A percentile compares a stretch with the other conserved stretches of the same genome.
These are phyloP conservation scores for Neurospora tetraspora DNA, from an alignment of 495 filamentous ascomycete genomes.

Conservation along the genomic window DNA sequence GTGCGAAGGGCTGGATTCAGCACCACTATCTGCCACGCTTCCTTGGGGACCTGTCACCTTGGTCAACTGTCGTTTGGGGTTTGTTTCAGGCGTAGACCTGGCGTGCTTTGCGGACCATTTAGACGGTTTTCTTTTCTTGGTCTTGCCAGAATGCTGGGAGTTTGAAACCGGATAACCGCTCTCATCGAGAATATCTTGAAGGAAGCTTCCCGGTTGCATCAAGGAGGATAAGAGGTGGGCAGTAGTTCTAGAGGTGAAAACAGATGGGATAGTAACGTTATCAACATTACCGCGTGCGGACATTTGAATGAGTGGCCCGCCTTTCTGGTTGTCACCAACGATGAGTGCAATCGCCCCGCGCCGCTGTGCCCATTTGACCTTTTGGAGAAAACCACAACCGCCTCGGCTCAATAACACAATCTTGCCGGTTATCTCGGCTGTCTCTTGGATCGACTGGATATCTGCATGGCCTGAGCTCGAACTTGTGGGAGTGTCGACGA, in stretches of 20 bases:
- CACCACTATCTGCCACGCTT: background rate
- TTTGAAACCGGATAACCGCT: slow-evolving; percentile 38
- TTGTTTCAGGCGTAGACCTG: slow-evolving; percentile 9
- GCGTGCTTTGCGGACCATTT: slow-evolving; percentile 13
- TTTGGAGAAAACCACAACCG: slow-evolving; percentile 93
- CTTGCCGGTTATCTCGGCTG: slow-evolving; percentile 88
- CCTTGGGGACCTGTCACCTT: slow-evolving; percentile 7
- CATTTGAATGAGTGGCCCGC: slow-evolving; percentile 88
- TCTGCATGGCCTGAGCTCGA: slow-evolving; percentile 62
- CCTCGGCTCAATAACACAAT: slow-evolving; percentile 83
- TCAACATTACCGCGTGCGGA: slow-evolving; percentile 91
- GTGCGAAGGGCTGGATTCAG: slow-evolving; percentile 2
- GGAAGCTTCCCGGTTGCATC: slow-evolving; percentile 57
- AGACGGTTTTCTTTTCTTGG: slow-evolving; percentile 30
- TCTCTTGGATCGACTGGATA: slow-evolving; percentile 90
- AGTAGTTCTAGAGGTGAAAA: slow-evolving; percentile 93
- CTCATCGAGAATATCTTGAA: slow-evolving; percentile 45
- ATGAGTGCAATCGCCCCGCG: slow-evolving; percentile 83
- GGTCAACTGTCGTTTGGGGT: slow-evolving; percentile 1
- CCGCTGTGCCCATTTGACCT: slow-evolving; percentile 91
- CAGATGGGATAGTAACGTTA: slow-evolving; percentile 83
- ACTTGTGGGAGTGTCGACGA: slow-evolving; percentile 20
- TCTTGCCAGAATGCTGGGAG: slow-evolving; percentile 36
- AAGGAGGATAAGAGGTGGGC: slow-evolving; percentile 89
- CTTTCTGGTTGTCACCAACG: slow-evolving; percentile 84